These are phyloP conservation scores for Chaetomium sp. DNA, from an alignment of 2,329 filamentous ascomycete genomes.

Conservation along the genomic window DNA sequence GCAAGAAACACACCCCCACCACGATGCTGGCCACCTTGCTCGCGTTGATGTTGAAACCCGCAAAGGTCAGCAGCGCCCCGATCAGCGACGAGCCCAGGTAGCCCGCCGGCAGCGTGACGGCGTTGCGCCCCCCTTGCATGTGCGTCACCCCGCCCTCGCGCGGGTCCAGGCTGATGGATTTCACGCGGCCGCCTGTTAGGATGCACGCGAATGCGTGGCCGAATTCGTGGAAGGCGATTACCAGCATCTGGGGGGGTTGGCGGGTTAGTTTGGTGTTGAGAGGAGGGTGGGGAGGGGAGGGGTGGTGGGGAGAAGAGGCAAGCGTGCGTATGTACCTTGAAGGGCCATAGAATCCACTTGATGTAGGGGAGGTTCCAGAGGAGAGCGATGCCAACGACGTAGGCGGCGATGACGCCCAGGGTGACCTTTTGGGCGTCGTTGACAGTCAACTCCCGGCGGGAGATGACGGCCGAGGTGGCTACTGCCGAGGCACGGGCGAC, in stretches of 20 bases:
- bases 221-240: slow-evolving; percentile 82
- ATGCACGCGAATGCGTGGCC: slow-evolving; percentile 73
- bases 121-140: slow-evolving; percentile 71
- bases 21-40: slow-evolving; percentile 77
- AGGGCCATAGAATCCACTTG: slow-evolving; percentile 75
- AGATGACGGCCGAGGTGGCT: slow-evolving; percentile 38
- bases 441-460: slow-evolving; percentile 58
- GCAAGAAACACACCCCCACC: slow-evolving; percentile 70
- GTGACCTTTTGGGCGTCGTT: slow-evolving; percentile 72
- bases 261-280: background rate
- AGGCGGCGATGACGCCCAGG: slow-evolving; percentile 64
- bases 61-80: slow-evolving; percentile 75
- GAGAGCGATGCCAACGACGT: slow-evolving; percentile 72
- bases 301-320: background rate
- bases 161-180: slow-evolving; percentile 73
- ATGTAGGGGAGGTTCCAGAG: slow-evolving; percentile 80
- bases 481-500: slow-evolving; percentile 22
- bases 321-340: slow-evolving; percentile 72
- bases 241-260: slow-evolving; percentile 63
- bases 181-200: slow-evolving; percentile 71
- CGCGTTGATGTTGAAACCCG: slow-evolving; percentile 79
- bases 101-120: slow-evolving; percentile 73
- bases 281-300: no score
- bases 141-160: slow-evolving; percentile 77
- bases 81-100: slow-evolving; percentile 78